phyloP scores from a whole-genome alignment of 768 basidiomycete species.

The Agrocybe praecox region DNA sequence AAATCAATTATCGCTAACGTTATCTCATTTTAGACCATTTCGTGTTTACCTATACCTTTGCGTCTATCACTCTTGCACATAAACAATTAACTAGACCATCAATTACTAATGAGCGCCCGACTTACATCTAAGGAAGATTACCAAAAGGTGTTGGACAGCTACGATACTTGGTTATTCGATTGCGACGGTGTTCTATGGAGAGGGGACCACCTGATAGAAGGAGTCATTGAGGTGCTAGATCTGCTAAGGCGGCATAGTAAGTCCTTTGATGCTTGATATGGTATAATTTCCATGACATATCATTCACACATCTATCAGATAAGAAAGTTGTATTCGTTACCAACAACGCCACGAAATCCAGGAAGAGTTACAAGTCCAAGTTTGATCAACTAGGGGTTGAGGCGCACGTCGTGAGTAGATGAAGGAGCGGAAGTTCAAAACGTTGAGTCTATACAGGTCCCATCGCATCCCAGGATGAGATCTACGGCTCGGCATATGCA shows the following conservation, averaged over 20 bases:
- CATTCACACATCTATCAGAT: conserved; percentile 41
- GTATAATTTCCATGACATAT: background rate
- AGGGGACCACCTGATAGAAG: conserved; percentile 78
- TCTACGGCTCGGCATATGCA: conserved; percentile 91
- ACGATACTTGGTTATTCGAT: conserved; percentile 96
- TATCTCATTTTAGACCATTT: background rate
- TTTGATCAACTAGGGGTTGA: conserved; percentile 90
- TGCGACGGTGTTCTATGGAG: conserved; percentile 97
- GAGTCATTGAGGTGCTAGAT: conserved; percentile 73
- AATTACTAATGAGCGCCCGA: conserved; percentile 31
- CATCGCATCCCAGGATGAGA: conserved; percentile 72
- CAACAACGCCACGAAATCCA: conserved; percentile 95
- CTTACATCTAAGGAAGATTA: conserved; percentile 49
- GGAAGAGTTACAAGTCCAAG: conserved; percentile 84
- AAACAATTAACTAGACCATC: conserved; percentile 1
- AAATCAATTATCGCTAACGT: too few relatives aligned
- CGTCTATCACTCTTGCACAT: background rate
- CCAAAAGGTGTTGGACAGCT: conserved; percentile 54
- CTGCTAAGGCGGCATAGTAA: conserved; percentile 73
- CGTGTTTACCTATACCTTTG: background rate
- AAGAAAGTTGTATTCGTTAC: conserved; percentile 93
- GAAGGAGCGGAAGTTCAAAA: conserved; percentile 3
- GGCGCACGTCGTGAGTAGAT: conserved; percentile 72
- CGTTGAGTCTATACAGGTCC: background rate
- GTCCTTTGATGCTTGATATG: conserved; percentile 27